Percentiles rank a stretch among this genome's conserved stretches.
phyloP scores from a whole-genome alignment of 2,329 filamentous ascomycete species.

The Podosphaera fusca region DNA sequence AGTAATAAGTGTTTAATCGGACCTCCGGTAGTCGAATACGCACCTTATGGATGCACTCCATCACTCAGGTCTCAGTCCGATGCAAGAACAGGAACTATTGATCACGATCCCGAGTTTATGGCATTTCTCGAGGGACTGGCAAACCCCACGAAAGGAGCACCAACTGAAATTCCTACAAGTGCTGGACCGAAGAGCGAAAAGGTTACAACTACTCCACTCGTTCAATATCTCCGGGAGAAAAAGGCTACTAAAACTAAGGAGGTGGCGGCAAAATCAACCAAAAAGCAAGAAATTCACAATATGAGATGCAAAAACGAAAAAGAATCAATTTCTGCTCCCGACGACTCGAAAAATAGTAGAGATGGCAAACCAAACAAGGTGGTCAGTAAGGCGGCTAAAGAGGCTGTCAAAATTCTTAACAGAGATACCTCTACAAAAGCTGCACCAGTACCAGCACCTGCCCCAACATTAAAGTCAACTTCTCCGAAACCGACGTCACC shows the following conservation, averaged over 20 bases:
- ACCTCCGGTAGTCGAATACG: constrained; percentile 59
- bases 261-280: constrained; percentile 26
- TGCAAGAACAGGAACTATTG: constrained; percentile 77
- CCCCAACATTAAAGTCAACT: constrained; percentile 8
- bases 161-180: constrained; percentile 19
- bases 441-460: too few relatives aligned
- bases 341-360: constrained; percentile 29
- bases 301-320: constrained; percentile 30
- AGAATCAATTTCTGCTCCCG: constrained; percentile 23
- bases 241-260: constrained; percentile 54
- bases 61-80: constrained; percentile 53
- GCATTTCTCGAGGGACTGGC: constrained; percentile 74
- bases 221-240: constrained; percentile 78
- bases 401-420: constrained; percentile 38
- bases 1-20: constrained; percentile 51
- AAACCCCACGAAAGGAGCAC: constrained; percentile 33
- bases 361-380: constrained; percentile 38
- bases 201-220: constrained; percentile 63
- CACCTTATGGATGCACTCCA: constrained; percentile 65
- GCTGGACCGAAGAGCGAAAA: constrained; percentile 23
- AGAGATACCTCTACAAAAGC: constrained; percentile 31
- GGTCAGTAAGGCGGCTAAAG: constrained; percentile 36
- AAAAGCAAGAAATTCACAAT: constrained; percentile 25
- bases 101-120: constrained; percentile 91
- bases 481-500: constrained; percentile 13